phyloP scores from a whole-genome alignment of 441 rosid genomes.

The Brassica hybrid region DNA sequence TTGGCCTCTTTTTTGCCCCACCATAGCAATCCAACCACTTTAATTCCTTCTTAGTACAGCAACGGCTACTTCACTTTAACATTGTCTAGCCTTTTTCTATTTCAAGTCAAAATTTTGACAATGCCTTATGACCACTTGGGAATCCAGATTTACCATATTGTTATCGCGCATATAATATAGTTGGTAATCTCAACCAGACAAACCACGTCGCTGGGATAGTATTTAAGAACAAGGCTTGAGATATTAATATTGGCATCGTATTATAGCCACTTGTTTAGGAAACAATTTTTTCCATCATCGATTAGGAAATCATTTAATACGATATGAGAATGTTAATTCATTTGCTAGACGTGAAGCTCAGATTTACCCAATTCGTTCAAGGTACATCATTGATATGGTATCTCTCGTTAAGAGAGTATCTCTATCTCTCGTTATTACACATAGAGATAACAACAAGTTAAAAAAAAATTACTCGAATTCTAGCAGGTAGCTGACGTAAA shows the following conservation, averaged over 20 bases:
- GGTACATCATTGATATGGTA: background rate
- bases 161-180: constrained; percentile 14
- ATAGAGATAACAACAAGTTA: background rate
- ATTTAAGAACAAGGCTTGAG: constrained; percentile 28
- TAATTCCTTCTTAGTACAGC: constrained; percentile 41
- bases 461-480: background rate
- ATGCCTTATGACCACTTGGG: constrained; percentile 33
- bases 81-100: constrained; percentile 42
- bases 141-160: constrained; percentile 31
- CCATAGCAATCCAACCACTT: constrained; percentile 42
- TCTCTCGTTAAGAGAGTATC: background rate
- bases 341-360: background rate
- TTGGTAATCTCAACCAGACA: background rate
- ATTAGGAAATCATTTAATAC: constrained; percentile 8
- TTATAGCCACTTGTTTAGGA: constrained; percentile 12
- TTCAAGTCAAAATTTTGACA: constrained; percentile 40
- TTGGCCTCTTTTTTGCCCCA: constrained; percentile 40
- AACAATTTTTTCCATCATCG: constrained; percentile 3
- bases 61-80: constrained; percentile 45
- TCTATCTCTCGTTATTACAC: background rate
- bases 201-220: constrained; percentile 7
- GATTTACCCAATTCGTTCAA: background rate
- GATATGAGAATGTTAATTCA: background rate
- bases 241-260: background rate
- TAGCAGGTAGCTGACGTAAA: background rate